Evolutionary conservation across 805 yeast genomes (phyloP).

Genomic region (Danielia reshetovae): DNA sequence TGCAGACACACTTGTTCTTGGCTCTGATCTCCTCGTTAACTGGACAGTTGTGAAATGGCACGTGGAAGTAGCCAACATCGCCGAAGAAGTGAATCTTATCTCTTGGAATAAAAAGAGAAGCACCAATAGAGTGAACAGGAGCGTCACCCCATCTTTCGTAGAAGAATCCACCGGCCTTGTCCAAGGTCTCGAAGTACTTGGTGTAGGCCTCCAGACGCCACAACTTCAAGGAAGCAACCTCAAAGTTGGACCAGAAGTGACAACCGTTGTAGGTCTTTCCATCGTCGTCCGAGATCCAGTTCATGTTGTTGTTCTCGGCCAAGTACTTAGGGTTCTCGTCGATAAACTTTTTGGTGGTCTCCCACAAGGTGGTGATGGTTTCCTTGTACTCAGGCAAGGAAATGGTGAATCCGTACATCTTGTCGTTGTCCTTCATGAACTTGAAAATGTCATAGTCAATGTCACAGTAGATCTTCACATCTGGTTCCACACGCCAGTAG

Average conservation of each 20-base stretch:
- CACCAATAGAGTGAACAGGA: constrained; percentile 88
- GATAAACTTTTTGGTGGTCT: constrained; percentile 65
- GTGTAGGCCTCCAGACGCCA: constrained; percentile 72
- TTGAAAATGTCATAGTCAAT: constrained; percentile 83
- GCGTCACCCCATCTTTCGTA: constrained; percentile 96
- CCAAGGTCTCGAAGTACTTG: constrained; percentile 69
- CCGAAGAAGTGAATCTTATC: constrained; percentile 72
- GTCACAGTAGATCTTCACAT: constrained; percentile 76
- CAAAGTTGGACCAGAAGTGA: constrained; percentile 92
- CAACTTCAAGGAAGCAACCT: constrained; percentile 68
- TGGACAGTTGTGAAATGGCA: constrained; percentile 81
- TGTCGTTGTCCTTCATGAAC: constrained; percentile 68
- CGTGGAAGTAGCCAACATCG: constrained; percentile 82
- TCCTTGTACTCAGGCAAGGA: constrained; percentile 76
- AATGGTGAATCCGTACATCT: constrained; percentile 85
- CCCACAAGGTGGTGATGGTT: constrained; percentile 86
- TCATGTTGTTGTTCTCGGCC: constrained; percentile 61
- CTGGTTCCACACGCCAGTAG: constrained; percentile 96
- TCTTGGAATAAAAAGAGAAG: constrained; percentile 67
- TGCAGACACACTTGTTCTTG: constrained; percentile 67
- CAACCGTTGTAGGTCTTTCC: constrained; percentile 75
- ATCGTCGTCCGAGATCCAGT: constrained; percentile 63
- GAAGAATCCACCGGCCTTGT: constrained; percentile 84
- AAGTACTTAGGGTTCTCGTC: constrained; percentile 56
- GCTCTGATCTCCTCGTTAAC: constrained; percentile 55